Conservation (phyloP, 2,329 filamentous ascomycete species). For the Trichoderma oligosporum region DNA sequence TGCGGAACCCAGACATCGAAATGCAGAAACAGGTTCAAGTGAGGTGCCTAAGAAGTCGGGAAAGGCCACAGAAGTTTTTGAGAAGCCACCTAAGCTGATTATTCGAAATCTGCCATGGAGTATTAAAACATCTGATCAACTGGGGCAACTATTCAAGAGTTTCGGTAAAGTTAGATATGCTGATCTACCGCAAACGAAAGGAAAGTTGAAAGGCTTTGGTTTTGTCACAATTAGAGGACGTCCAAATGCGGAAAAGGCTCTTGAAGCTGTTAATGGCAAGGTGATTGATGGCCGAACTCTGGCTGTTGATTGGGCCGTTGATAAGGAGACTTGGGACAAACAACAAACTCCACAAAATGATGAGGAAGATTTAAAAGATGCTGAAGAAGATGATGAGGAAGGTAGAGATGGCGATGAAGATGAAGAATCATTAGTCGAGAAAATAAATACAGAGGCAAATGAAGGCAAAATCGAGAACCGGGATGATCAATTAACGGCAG, state of each 20-base stretch:
- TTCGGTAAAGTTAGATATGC: slow-evolving; percentile 90
- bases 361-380: slow-evolving; percentile 32
- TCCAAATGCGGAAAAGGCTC: slow-evolving; percentile 87
- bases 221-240: slow-evolving; percentile 84
- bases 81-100: slow-evolving; percentile 71
- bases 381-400: slow-evolving; percentile 26
- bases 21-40: slow-evolving; percentile 44
- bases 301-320: slow-evolving; percentile 95
- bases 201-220: slow-evolving; percentile 80
- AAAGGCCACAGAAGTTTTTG: slow-evolving; percentile 49
- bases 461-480: slow-evolving; percentile 34
- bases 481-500: slow-evolving; percentile 43
- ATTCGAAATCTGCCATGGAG: slow-evolving; percentile 95
- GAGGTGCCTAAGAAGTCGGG: slow-evolving; percentile 46
- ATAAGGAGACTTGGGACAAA: slow-evolving; percentile 80
- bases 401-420: slow-evolving; percentile 23
- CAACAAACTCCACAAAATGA: slow-evolving; percentile 45
- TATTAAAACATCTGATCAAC: slow-evolving; percentile 79
- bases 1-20: slow-evolving; percentile 78
- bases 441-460: slow-evolving; percentile 28
- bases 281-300: slow-evolving; percentile 81
- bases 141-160: slow-evolving; percentile 74
- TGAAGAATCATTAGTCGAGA: slow-evolving; percentile 31
- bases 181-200: slow-evolving; percentile 74
- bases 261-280: slow-evolving; percentile 83